phyloP scores from a whole-genome alignment of 495 filamentous ascomycete species.

The Thozetella sp. region DNA sequence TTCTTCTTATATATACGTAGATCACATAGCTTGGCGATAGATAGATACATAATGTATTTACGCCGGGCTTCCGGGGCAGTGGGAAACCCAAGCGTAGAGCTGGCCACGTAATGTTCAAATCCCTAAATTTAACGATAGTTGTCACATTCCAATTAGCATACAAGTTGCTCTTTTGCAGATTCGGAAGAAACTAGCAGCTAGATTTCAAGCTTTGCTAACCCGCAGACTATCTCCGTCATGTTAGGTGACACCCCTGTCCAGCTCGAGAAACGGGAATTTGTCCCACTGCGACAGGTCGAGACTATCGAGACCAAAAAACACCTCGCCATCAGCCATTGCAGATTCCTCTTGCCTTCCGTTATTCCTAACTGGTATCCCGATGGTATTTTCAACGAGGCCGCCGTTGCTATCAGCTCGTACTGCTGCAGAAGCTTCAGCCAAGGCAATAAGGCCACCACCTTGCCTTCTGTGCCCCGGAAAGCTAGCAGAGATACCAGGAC shows the following conservation, averaged over 20 bases:
- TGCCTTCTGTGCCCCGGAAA: background rate
- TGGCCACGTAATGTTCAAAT: too few species aligned
- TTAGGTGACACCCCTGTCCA: background rate
- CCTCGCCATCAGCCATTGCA: background rate
- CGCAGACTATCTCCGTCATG: background rate
- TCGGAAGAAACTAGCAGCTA: too few species aligned
- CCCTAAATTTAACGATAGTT: too few species aligned
- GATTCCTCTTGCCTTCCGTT: background rate
- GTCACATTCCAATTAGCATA: too few species aligned
- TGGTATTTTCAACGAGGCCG: background rate
- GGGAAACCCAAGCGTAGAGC: too few species aligned
- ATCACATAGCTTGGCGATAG: too few species aligned
- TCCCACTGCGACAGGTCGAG: conserved; percentile 11
- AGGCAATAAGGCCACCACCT: background rate
- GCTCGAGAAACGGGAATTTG: conserved; percentile 4
- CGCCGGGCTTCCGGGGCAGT: too few species aligned
- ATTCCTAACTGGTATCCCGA: background rate
- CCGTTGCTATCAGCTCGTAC: background rate
- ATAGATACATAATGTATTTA: too few species aligned
- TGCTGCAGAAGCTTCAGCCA: background rate
- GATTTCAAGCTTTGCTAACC: background rate
- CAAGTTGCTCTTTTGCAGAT: too few species aligned
- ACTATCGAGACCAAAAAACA: conserved; percentile 5
- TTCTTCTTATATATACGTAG: too few species aligned
- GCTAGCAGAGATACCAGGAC: background rate